Conservation (phyloP, 2,329 filamentous ascomycete genomes). For the Dactylellina drechsleri region DNA sequence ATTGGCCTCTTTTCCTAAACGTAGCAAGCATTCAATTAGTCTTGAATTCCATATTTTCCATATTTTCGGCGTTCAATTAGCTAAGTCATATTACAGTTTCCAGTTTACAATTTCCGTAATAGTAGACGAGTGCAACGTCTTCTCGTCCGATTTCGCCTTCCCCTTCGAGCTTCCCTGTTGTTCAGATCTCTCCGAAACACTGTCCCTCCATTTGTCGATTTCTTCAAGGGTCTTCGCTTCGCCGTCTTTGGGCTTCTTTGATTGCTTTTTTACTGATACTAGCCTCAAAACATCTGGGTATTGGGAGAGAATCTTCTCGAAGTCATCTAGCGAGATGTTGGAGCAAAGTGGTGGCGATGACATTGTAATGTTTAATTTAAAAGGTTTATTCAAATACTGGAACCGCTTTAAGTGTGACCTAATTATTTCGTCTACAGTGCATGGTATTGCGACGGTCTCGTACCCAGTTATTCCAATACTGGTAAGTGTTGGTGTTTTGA, state of each 20-base stretch:
- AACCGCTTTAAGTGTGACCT: too few relatives aligned
- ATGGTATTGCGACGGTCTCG: too few relatives aligned
- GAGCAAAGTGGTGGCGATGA: slow-evolving; percentile 4
- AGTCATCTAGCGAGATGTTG: slow-evolving; percentile 28
- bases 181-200: slow-evolving; percentile 2
- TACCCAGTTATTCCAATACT: too few relatives aligned
- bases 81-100: slow-evolving; percentile 29
- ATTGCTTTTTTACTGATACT: slow-evolving; percentile 32
- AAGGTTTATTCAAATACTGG: too few relatives aligned
- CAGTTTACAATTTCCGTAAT: slow-evolving; percentile 43
- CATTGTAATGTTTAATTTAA: background rate
- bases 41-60: background rate
- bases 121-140: slow-evolving; percentile 17
- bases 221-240: slow-evolving; percentile 36
- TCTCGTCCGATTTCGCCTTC: slow-evolving; percentile 3
- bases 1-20: slow-evolving; percentile 66
- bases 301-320: slow-evolving; percentile 26
- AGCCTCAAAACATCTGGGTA: slow-evolving; percentile 34
- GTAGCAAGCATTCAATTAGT: slow-evolving; percentile 11
- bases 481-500: too few relatives aligned
- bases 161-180: background rate
- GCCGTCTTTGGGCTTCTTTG: slow-evolving; percentile 31
- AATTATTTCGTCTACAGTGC: too few relatives aligned
- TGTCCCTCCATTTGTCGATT: slow-evolving; percentile 43
- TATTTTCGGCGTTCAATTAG: too few relatives aligned